A percentile compares a stretch with the other conserved stretches of the same genome.
Evolutionary conservation across 2,329 filamentous ascomycete genomes (phyloP).

Genomic region (Pestalotiopsis sp.): DNA sequence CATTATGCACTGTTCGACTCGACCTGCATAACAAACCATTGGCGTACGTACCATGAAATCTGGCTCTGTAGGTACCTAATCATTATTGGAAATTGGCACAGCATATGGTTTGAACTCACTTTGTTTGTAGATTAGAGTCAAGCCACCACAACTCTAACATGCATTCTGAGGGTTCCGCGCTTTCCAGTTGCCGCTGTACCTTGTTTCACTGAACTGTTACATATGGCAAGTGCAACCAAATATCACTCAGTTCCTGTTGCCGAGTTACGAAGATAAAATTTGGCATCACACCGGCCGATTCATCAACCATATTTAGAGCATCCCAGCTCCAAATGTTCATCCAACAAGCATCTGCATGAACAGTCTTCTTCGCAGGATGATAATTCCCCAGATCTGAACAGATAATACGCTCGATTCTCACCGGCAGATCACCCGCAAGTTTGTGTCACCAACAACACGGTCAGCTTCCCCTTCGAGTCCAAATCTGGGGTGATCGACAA

Average conservation of each 20-base stretch:
- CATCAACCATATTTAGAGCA: no score
- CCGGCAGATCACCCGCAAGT: background rate
- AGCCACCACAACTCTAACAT: background rate
- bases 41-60: no score
- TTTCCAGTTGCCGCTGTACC: no score
- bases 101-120: background rate
- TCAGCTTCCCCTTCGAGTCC: background rate
- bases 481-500: slow-evolving; percentile 11
- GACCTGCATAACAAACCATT: no score
- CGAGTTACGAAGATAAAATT: no score
- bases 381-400: background rate
- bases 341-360: background rate
- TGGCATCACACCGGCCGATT: no score
- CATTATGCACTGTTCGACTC: no score
- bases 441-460: background rate
- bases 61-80: no score
- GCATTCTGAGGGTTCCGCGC: background rate
- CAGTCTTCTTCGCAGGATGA: background rate
- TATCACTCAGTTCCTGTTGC: no score
- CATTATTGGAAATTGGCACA: background rate
- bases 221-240: no score
- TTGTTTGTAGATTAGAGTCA: background rate
- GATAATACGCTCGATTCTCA: background rate
- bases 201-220: no score
- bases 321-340: no score